Evolutionary conservation across 345 rosid genomes (phyloP).

Genomic region (Lepidium africanum): DNA sequence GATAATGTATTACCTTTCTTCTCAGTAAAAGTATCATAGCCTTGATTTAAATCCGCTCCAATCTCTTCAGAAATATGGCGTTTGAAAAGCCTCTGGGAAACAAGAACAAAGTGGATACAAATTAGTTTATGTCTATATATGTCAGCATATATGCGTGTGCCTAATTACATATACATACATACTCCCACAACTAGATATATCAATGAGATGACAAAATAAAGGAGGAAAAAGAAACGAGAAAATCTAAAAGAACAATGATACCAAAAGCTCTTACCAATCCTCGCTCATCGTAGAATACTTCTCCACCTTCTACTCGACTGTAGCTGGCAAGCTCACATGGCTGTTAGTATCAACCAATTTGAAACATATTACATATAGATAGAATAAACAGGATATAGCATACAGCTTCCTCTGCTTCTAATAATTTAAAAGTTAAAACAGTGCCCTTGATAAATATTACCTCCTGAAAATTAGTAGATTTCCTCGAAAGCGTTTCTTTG

Average conservation of each 20-base stretch:
- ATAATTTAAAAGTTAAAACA: not conserved
- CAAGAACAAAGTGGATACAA: slow-evolving; percentile 5
- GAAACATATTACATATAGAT: not conserved
- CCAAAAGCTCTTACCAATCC: slow-evolving; percentile 52
- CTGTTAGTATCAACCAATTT: slow-evolving; percentile 31
- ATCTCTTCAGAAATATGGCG: slow-evolving; percentile 64
- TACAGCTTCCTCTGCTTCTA: not conserved
- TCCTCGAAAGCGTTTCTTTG: slow-evolving; percentile 85
- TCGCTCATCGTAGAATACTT: slow-evolving; percentile 70
- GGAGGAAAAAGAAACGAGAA: not conserved
- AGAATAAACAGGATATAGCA: not conserved
- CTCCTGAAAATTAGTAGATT: slow-evolving; percentile 77
- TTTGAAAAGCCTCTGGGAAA: slow-evolving; percentile 75
- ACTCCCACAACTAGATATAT: not conserved
- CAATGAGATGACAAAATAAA: not conserved
- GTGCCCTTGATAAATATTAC: slow-evolving; percentile 26
- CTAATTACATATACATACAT: not conserved
- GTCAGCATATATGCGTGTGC: not conserved
- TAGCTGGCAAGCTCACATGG: slow-evolving; percentile 88
- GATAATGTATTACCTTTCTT: slow-evolving; percentile 65
- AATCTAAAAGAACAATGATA: slow-evolving; percentile 12
- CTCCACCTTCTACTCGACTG: slow-evolving; percentile 85
- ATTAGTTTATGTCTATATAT: slow-evolving; percentile 4
- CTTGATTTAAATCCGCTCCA: slow-evolving; percentile 93
- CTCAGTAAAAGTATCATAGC: slow-evolving; percentile 73